phyloP scores from a whole-genome alignment of 345 rosid genomes.

The Acer yangbiense region DNA sequence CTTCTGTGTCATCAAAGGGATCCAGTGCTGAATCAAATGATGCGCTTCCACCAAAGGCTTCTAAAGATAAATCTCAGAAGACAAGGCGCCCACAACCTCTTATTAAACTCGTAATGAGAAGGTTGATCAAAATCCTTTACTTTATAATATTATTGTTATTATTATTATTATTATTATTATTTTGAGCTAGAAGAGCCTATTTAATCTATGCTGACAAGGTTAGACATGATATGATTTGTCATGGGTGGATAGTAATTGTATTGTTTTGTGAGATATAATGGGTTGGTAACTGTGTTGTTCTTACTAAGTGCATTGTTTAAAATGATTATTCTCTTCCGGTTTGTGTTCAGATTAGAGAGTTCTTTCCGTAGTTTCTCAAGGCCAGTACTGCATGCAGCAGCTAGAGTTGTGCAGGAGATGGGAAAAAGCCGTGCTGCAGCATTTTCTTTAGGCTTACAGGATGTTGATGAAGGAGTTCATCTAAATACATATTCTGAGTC shows the following conservation, averaged over 20 bases:
- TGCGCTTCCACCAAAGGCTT: conserved; percentile 42
- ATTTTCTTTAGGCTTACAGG: conserved; percentile 85
- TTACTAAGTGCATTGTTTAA: background rate
- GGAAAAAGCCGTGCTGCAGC: conserved; percentile 99
- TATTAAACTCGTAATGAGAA: conserved; percentile 97
- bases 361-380: conserved; percentile 99
- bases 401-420: conserved; percentile 98
- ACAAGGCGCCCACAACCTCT: conserved; percentile 95
- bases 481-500: conserved; percentile 60
- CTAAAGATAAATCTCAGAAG: conserved; percentile 84
- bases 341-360: conserved; percentile 82
- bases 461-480: conserved; percentile 86
- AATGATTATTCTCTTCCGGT: conserved; percentile 3
- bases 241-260: background rate
- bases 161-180: background rate
- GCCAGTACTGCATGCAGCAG: conserved; percentile 99
- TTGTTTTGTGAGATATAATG: background rate
- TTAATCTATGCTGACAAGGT: background rate
- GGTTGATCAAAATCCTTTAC: conserved; percentile 47
- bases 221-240: background rate
- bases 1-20: conserved; percentile 66
- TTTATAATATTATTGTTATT: background rate
- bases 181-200: background rate
- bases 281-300: background rate
- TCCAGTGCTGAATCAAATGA: conserved; percentile 43